Percentiles rank a stretch among this genome's conserved stretches.
Conservation (phyloP, 2,329 filamentous ascomycete genomes). For the Microsporum audouinii region DNA sequence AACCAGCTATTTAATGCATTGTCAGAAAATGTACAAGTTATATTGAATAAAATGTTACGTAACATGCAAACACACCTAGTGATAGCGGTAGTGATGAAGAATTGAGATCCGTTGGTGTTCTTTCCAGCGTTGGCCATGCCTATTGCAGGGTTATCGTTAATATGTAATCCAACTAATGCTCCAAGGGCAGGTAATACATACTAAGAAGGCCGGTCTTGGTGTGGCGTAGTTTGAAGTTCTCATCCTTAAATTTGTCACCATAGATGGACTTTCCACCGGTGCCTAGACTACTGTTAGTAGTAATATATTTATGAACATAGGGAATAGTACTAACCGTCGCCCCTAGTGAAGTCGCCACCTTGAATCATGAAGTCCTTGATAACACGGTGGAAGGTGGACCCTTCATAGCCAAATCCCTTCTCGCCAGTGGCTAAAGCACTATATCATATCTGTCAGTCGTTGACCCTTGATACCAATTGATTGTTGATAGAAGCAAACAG, state of each 20-base stretch:
- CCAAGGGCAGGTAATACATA: conserved; percentile 27
- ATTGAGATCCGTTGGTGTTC: conserved; percentile 55
- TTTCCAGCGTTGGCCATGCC: conserved; percentile 57
- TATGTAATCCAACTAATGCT: neutral
- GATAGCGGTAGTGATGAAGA: conserved; percentile 54
- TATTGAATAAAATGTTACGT: neutral
- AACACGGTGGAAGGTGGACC: conserved; percentile 57
- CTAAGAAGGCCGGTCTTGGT: conserved; percentile 52
- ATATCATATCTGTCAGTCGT: neutral
- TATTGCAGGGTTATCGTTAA: conserved; percentile 15
- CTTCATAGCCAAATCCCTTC: conserved; percentile 57
- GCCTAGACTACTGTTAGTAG: conserved; percentile 25
- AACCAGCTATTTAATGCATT: conserved; percentile 39
- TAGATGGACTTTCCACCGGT: conserved; percentile 60
- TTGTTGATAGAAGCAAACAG: neutral
- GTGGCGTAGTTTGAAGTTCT: conserved; percentile 63
- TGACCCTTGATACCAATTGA: neutral
- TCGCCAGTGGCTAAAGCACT: conserved; percentile 53
- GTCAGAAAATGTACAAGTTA: neutral
- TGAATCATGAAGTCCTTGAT: conserved; percentile 63
- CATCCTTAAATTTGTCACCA: conserved; percentile 54
- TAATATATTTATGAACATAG: neutral
- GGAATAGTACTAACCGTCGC: conserved; percentile 39
- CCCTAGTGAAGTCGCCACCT: conserved; percentile 55
- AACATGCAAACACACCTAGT: conserved; percentile 32